phyloP scores from a whole-genome alignment of 2,329 filamentous ascomycete genomes.

The Aspergillus sp. region DNA sequence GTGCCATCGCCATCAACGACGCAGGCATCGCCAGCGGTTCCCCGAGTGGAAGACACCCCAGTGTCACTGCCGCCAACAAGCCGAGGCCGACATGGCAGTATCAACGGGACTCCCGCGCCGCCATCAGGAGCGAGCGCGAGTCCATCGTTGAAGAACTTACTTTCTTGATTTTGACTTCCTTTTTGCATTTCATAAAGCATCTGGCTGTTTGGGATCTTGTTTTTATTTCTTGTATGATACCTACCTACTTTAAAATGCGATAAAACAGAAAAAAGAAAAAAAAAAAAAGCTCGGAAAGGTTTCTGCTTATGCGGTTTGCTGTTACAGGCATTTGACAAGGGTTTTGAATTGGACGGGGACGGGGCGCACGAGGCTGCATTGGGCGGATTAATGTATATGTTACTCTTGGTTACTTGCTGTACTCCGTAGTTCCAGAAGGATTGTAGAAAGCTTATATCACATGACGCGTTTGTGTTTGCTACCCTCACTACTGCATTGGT shows the following conservation, averaged over 20 bases:
- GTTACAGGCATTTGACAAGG: too few species aligned
- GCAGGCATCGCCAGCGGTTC: constrained; percentile 24
- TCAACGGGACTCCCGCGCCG: constrained; percentile 19
- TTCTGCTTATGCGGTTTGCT: too few species aligned
- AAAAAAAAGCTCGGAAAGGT: not conserved
- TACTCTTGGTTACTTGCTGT: too few species aligned
- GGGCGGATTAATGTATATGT: too few species aligned
- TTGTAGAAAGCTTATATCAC: too few species aligned
- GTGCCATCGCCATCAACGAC: constrained; percentile 31
- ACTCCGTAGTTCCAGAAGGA: too few species aligned
- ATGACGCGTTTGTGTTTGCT: too few species aligned
- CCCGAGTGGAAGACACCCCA: constrained; percentile 23
- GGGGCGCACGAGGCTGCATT: too few species aligned
- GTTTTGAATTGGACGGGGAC: too few species aligned
- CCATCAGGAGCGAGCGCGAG: constrained; percentile 64
- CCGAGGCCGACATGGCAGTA: constrained; percentile 20
- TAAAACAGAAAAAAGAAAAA: not conserved
- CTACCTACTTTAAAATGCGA: not conserved
- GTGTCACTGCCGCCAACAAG: constrained; percentile 18
- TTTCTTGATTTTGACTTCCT: constrained; percentile 46
- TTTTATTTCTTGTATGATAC: constrained; percentile 1
- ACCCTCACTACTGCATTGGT: too few species aligned
- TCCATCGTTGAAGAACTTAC: constrained; percentile 66
- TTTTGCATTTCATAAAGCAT: constrained; percentile 6
- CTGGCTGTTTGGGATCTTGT: constrained; percentile 1